Evolutionary conservation across 2,329 filamentous ascomycete species (phyloP).

Genomic region (Ceratocystis colombiana): DNA sequence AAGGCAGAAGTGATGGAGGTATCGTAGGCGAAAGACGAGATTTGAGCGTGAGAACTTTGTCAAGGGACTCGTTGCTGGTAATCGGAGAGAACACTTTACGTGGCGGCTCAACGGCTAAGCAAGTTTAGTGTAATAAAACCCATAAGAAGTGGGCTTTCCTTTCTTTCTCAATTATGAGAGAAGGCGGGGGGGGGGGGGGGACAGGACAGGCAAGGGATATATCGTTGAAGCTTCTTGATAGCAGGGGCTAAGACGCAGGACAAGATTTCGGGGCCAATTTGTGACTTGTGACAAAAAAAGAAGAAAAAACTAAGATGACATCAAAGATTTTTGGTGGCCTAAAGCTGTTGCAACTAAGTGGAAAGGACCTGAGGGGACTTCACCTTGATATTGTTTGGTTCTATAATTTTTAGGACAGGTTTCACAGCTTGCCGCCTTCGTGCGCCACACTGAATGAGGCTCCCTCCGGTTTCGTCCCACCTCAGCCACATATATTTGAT

Average conservation of each 20-base stretch:
- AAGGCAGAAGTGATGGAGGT: not conserved
- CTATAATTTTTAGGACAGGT: not conserved
- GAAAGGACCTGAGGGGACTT: not conserved
- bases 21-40: not conserved
- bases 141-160: slow-evolving; percentile 15
- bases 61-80: not conserved
- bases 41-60: slow-evolving; percentile 15
- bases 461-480: not conserved
- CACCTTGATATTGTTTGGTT: not conserved
- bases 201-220: not conserved
- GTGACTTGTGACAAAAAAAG: not conserved
- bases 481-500: not conserved
- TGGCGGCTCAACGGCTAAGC: slow-evolving; percentile 15
- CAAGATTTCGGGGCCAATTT: not conserved
- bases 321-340: too few relatives aligned
- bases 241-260: not conserved
- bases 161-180: not conserved
- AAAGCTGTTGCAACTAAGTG: too few relatives aligned
- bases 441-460: not conserved
- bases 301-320: not conserved
- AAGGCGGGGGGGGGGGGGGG: not conserved
- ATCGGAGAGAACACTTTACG: slow-evolving; percentile 18
- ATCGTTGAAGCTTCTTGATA: not conserved
- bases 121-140: slow-evolving; percentile 8
- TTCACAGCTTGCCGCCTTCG: not conserved